These are phyloP conservation scores for Ganoderma lingzhi DNA, from an alignment of 1,284 basidiomycete species.

Conservation along the genomic window DNA sequence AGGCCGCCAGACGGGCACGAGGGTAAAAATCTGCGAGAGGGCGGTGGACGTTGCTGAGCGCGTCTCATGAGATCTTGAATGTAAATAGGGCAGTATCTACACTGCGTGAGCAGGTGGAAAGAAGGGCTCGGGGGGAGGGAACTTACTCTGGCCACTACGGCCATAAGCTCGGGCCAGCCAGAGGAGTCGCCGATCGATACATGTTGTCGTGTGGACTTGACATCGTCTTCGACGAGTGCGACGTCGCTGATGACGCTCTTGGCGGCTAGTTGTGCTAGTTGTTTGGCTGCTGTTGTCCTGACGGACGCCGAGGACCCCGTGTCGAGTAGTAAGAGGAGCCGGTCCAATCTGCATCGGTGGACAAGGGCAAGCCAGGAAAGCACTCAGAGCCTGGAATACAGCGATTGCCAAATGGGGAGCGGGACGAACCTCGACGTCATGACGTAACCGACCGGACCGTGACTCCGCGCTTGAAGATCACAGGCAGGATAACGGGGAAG, in stretches of 20 bases:
- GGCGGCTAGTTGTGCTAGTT: constrained; percentile 89
- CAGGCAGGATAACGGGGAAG: constrained; percentile 46
- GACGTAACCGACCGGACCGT: constrained; percentile 51
- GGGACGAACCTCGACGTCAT: constrained; percentile 76
- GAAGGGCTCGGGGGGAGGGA: constrained; percentile 24
- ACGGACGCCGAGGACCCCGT: constrained; percentile 89
- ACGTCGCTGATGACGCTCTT: constrained; percentile 86
- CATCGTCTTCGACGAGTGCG: constrained; percentile 79
- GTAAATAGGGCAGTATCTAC: constrained; percentile 87
- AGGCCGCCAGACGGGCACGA: constrained; percentile 87
- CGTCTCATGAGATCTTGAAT: constrained; percentile 90
- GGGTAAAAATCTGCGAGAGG: constrained; percentile 85
- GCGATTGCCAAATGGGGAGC: constrained; percentile 33
- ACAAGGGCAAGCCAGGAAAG: not conserved
- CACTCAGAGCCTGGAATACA: constrained; percentile 26
- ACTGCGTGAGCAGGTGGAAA: constrained; percentile 12
- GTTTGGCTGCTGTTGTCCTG: constrained; percentile 90
- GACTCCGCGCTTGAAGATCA: constrained; percentile 46
- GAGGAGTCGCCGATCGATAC: constrained; percentile 67
- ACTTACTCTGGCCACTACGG: constrained; percentile 80
- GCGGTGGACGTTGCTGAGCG: constrained; percentile 86
- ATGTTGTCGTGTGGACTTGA: constrained; percentile 69
- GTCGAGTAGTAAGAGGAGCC: constrained; percentile 90
- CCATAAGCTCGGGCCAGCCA: constrained; percentile 84
- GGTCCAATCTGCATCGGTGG: constrained; percentile 74